Evolutionary conservation across 768 basidiomycete species (phyloP), one percentile per base, ranked within the genome.

Genomic region (Crassisporium funariophilum): DNA sequence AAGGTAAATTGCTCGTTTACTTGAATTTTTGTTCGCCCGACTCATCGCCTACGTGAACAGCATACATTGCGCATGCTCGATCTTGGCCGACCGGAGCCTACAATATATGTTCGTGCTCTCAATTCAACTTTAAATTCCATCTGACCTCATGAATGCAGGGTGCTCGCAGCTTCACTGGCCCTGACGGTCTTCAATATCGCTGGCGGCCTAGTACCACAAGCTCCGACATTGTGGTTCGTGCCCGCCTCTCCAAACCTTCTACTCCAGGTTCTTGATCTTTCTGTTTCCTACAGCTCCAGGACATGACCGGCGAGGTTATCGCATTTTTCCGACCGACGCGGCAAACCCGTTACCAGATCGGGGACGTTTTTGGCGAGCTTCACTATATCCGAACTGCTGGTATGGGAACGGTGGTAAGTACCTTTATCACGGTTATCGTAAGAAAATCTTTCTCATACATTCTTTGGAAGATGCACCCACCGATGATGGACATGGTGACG

Each of bases 401-500:
- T 37, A 79, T 82, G 58, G 88, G 89, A 37, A 88, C 88, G 47
- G 87, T 92, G 70, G 90, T 91, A 71, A 69, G 73, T 61, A 38
- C 27, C 59, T 59, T 55, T 37, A 47, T 41, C 40, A 41, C 42
- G 29, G 34, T 50, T 45, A 48, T 53, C 35, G 3, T 22, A 42
- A 24, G 29, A 48, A 40, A 42, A 37, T 16, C 37, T 13, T 27
- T 49, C 29, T 35, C 19, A 33, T 33, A 35, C 29, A 40, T 46
- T 43, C 34, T 27, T 55, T 35, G 48, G 42, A 61, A 90, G 88
- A 87, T 82, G 75, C 89, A 90, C 62, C 89, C 88, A 41, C 90
- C 90, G 55, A 84, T 92, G 67, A 92, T 92, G 90, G 88, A 92
- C 73, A 83, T 81, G 35, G 88, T 92, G 50, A 86, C 85, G 20